These are phyloP conservation scores for Athelia sp. DNA, from an alignment of 1,284 basidiomycete species.

Conservation along the genomic window DNA sequence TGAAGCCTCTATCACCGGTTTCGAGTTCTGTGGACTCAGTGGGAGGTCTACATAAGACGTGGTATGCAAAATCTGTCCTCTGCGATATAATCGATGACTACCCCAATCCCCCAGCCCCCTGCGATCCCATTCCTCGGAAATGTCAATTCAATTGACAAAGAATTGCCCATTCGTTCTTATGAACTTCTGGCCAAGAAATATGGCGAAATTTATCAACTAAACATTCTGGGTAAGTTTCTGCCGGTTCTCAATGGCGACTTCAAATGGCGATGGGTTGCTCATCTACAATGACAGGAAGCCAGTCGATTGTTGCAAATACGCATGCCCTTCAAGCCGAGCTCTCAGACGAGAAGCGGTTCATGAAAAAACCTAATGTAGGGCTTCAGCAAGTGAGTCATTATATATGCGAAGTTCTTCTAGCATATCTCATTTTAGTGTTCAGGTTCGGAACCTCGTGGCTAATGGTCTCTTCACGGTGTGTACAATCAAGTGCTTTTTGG, in stretches of 20 bases:
- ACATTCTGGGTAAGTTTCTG: constrained; percentile 29
- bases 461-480: constrained; percentile 43
- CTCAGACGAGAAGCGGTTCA: constrained; percentile 40
- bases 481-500: background rate
- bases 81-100: constrained; percentile 12
- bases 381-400: constrained; percentile 22
- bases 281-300: constrained; percentile 19
- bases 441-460: constrained; percentile 33
- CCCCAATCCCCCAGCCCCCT: constrained; percentile 30
- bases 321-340: constrained; percentile 39
- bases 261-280: background rate
- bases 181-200: constrained; percentile 37
- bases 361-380: constrained; percentile 31
- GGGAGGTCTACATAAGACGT: too few relatives aligned
- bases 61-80: too few relatives aligned
- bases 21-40: too few relatives aligned
- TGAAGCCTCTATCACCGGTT: too few relatives aligned
- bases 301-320: constrained; percentile 27
- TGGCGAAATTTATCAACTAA: constrained; percentile 41
- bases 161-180: constrained; percentile 35
- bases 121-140: constrained; percentile 43
- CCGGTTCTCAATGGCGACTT: background rate
- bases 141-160: constrained; percentile 30
- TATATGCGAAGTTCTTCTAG: too few relatives aligned
- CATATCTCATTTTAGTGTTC: too few relatives aligned